These are phyloP conservation scores for Bacidia gigantensis DNA, from an alignment of 495 filamentous ascomycete species.

Conservation along the genomic window DNA sequence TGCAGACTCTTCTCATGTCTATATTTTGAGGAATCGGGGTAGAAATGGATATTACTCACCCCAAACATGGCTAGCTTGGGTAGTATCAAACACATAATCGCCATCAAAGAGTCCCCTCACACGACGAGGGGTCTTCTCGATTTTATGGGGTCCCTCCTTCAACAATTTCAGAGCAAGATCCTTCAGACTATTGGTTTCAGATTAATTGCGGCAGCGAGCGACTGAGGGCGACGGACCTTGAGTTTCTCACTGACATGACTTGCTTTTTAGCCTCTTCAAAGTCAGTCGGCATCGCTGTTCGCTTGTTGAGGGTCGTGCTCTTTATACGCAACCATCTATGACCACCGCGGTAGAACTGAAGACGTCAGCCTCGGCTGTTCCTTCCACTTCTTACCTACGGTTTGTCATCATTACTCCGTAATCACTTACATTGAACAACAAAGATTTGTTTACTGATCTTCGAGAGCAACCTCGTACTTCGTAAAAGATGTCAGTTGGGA, in stretches of 20 bases:
- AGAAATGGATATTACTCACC: no score
- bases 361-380: background rate
- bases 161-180: constrained; percentile 27
- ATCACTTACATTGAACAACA: no score
- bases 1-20: no score
- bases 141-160: constrained; percentile 27
- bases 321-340: no score
- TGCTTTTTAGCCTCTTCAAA: constrained; percentile 3
- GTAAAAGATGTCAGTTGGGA: no score
- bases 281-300: background rate
- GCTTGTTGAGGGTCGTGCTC: no score
- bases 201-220: background rate
- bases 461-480: no score
- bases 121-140: constrained; percentile 25
- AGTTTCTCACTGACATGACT: background rate
- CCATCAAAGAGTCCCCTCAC: constrained; percentile 26
- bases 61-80: constrained; percentile 27
- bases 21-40: no score
- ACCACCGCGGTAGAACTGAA: background rate
- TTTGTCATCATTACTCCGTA: background rate
- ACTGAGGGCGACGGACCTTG: background rate
- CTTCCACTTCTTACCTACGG: background rate
- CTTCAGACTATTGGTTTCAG: constrained; percentile 18
- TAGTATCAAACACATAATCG: constrained; percentile 27
- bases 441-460: no score